phyloP scores from a whole-genome alignment of 1,284 basidiomycete species.

The Sanghuangporus sanghuang region DNA sequence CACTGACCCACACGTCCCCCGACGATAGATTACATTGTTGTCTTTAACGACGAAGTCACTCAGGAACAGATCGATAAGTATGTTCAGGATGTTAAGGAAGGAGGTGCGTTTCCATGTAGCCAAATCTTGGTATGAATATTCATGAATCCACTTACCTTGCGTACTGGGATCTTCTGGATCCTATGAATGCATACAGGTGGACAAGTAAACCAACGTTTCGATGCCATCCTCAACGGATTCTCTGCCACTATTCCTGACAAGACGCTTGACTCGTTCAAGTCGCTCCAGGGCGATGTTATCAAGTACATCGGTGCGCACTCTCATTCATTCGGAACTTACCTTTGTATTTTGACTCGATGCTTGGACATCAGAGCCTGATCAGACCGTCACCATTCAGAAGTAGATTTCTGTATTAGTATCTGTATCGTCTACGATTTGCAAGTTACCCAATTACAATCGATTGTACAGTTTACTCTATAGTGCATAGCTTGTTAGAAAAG shows the following conservation, averaged over 20 bases:
- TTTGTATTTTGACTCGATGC: not conserved
- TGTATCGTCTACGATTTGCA: too few relatives aligned
- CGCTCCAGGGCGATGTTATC: conserved; percentile 36
- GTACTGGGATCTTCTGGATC: not conserved
- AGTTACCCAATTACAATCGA: not conserved
- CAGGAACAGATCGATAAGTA: conserved; percentile 40
- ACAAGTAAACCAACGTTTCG: conserved; percentile 36
- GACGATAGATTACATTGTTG: conserved; percentile 45
- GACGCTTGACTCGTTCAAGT: conserved; percentile 34
- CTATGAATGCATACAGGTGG: conserved; percentile 33
- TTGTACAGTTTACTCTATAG: not conserved
- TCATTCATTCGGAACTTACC: not conserved
- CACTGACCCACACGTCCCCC: not conserved
- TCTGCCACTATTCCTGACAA: conserved; percentile 42
- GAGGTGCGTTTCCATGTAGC: conserved; percentile 29
- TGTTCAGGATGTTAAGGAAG: conserved; percentile 32
- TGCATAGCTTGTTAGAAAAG: too few relatives aligned
- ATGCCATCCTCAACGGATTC: conserved; percentile 44
- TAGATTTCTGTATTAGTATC: too few relatives aligned
- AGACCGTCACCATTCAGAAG: conserved; percentile 3
- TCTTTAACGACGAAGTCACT: conserved; percentile 49
- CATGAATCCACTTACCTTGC: not conserved
- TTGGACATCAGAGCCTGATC: conserved; percentile 6
- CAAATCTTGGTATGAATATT: not conserved
- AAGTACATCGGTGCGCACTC: conserved; percentile 46